Base-by-base conservation (phyloP, 2,329 filamentous ascomycete genomes). In the Penicillium sp. region DNA sequence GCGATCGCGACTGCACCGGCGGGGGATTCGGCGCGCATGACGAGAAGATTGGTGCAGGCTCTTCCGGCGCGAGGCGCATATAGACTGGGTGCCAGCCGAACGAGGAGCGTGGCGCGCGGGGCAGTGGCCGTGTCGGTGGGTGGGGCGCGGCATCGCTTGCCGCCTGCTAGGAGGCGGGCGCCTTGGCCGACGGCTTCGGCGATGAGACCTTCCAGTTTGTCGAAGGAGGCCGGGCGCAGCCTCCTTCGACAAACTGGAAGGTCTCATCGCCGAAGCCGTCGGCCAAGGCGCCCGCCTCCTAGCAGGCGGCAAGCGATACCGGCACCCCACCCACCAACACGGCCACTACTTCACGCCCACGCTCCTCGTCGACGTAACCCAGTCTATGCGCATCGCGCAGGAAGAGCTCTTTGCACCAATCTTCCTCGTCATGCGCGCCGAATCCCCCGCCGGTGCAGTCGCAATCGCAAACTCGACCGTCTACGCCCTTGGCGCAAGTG, bases 271-370 rank as follows among this genome's bases (percentile, higher is more conserved):
- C 26, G 89, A 93, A 54, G 95, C 95, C 22, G 90, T 97, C 42
- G 77, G 81, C 3, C 81, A 89, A 64, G 95, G 95, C 62, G 95
- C 95, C 0, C 85, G 87, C 28, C 87, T 98, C 30, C 83, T 98
- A 45, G 89, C 85, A 43, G 95, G 95, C 66, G 95, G 95, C 6
- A 86, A 83, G 61, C 86, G 90, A 52, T 84, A 88, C 74, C 67
- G 73, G n/a, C 93, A 98, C 77, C 90, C 92, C 0, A 81, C 86
- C 2, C 84, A 93, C 73, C 88, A 90, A 0, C 80, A 84, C 22
- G 95, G 93, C 25, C 92, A 96, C 79, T 99, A 97, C n/a, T n/a
- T n/a, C n/a, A n/a, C n/a, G n/a, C n/a, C 95, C 0, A 99, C 95
- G 0, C 84, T 99, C 25, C 85, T 99, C 48, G 91, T 88, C n/a